Evolutionary conservation across 345 rosid species (phyloP).

Genomic region (Eucalyptus erythrocorys): DNA sequence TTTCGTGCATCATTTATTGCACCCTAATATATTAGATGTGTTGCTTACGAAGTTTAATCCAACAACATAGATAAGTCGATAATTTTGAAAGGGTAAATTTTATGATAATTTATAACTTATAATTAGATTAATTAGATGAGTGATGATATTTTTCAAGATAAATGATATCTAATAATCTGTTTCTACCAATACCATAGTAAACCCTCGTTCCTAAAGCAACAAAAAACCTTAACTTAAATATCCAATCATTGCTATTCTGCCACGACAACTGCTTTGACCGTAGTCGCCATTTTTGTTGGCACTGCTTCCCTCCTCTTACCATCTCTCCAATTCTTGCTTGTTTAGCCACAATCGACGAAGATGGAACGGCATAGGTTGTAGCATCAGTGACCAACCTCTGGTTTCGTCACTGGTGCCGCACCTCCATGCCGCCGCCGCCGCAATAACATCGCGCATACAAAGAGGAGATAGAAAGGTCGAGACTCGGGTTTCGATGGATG

Average conservation of each 20-base stretch:
- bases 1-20: not conserved
- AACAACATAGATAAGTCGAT: not conserved
- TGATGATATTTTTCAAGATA: not conserved
- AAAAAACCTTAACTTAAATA: not conserved
- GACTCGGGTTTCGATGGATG: not conserved
- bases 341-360: not conserved
- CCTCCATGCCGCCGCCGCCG: not conserved
- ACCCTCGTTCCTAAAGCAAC: not conserved
- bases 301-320: not conserved
- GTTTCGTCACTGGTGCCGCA: not conserved
- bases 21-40: not conserved
- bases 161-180: not conserved
- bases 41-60: not conserved
- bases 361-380: not conserved
- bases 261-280: not conserved
- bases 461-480: not conserved
- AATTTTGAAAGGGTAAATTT: not conserved
- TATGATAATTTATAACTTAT: not conserved
- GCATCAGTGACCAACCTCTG: not conserved
- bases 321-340: not conserved
- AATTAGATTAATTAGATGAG: not conserved
- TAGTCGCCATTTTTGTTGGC: not conserved
- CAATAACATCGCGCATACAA: too few species aligned
- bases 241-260: not conserved
- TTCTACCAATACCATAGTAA: not conserved